Base-by-base conservation (phyloP, 495 filamentous ascomycete genomes). In the Sphaerosporella brunnea region DNA sequence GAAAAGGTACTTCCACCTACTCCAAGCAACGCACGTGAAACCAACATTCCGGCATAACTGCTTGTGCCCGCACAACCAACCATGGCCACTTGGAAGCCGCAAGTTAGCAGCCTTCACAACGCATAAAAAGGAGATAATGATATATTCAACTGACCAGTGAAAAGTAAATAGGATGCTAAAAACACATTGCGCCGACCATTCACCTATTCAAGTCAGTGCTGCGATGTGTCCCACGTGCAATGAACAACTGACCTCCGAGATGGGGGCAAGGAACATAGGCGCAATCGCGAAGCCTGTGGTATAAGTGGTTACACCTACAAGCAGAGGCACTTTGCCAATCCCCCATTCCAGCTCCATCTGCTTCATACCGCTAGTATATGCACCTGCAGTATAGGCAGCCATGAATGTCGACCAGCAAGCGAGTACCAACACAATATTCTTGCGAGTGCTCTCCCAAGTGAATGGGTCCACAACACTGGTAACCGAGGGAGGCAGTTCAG, bases 241-340 rank as follows among this genome's bases (percentile, higher is more conserved):
- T 13, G 10, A 51, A 30, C 24, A 21, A 49, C 55, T 78, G 53
- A 94, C 77, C 66, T 95, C 88, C 1, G 80, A 85, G 51, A 96
- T 80, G 0, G 88, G 88, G 0, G 87, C 88, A 0, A 95, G 69
- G 8, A 87, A 67, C 84, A 96, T 93, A 0, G 88, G 88, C 0
- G 86, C 83, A 36, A 85, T 56, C 0, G 70, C 84, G 56, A 96
- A 95, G 7, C 88, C 88, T 23, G 71, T 55, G 30, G 82, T 86
- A 63, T 92, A 96, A 2, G 75, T 69, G 0, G 85, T 90, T 38
- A 94, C 81, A 10, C 83, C 83, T n/a, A 79, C 66, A 13, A 82
- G 66, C 25, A 79, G 73, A 18, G 80, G 76, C 9, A 80, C 69
- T 16, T 66, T 62, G 36, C 77, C 74, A 8, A 84, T 69, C 18